phyloP scores from a whole-genome alignment of 2,329 filamentous ascomycete genomes.

The Emericellopsis atlantica region DNA sequence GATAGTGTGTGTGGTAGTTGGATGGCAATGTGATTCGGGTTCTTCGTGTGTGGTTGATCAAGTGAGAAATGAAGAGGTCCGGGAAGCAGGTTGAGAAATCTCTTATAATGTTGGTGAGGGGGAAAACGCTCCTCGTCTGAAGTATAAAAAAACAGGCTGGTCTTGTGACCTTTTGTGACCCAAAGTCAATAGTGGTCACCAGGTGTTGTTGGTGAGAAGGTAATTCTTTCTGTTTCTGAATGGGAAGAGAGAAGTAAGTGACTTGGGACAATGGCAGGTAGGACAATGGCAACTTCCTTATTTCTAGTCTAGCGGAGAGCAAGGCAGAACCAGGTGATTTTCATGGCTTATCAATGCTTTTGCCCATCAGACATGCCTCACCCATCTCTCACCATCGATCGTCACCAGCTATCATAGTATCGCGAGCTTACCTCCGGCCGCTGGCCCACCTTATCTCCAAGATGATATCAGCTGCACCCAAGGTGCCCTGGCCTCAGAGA shows the following conservation, averaged over 20 bases:
- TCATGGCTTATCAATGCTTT: not conserved
- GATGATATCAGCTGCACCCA: too few relatives aligned
- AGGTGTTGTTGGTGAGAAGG: not conserved
- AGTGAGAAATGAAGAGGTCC: not conserved
- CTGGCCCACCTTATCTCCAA: too few relatives aligned
- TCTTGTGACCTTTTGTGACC: not conserved
- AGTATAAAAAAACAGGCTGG: too few relatives aligned
- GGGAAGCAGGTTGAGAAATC: too few relatives aligned
- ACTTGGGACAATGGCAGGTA: not conserved
- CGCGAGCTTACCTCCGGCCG: not conserved
- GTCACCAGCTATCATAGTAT: not conserved
- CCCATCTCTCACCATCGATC: too few relatives aligned
- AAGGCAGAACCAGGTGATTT: not conserved
- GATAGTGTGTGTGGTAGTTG: too few relatives aligned
- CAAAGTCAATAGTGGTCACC: not conserved
- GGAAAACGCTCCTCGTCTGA: too few relatives aligned
- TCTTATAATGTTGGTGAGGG: too few relatives aligned
- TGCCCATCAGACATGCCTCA: not conserved
- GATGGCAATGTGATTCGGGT: not conserved
- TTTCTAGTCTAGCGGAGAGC: not conserved
- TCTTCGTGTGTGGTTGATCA: not conserved
- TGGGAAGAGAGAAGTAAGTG: not conserved
- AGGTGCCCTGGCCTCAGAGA: too few relatives aligned
- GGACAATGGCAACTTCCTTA: not conserved
- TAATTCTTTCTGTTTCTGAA: not conserved